Conservation (phyloP, 805 yeast genomes). For the Wickerhamomyces rabaulensis region DNA sequence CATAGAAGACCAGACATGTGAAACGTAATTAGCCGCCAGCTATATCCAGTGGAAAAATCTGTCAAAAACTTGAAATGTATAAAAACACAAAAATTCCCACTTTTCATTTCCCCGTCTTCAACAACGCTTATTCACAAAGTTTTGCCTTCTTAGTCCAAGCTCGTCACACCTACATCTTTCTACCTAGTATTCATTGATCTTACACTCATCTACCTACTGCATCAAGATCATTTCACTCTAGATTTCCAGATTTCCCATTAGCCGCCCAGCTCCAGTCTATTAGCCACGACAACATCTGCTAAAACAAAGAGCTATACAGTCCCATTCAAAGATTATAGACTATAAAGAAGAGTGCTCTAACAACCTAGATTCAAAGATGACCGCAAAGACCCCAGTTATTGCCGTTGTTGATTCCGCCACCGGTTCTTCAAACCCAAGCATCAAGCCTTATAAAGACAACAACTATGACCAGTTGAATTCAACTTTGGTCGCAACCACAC, state of each 20-base stretch:
- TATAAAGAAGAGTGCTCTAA: slow-evolving; percentile 2
- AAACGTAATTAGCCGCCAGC: neutral
- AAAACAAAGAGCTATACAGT: neutral
- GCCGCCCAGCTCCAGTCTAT: slow-evolving; percentile 4
- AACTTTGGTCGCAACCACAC: neutral
- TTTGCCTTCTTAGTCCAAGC: neutral
- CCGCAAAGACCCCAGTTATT: slow-evolving; percentile 9
- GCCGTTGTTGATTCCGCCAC: slow-evolving; percentile 13
- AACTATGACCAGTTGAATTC: neutral
- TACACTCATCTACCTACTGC: neutral
- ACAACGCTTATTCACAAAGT: neutral
- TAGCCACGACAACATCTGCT: neutral
- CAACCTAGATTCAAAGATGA: slow-evolving; percentile 1
- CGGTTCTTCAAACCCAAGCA: slow-evolving; percentile 3
- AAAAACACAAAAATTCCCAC: neutral
- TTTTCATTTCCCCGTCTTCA: neutral
- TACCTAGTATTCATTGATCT: neutral
- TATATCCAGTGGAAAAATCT: no score
- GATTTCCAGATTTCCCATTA: neutral
- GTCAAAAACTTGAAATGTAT: neutral
- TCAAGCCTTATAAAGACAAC: neutral
- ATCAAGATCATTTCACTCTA: slow-evolving; percentile 1
- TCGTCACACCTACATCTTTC: neutral
- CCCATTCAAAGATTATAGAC: slow-evolving; percentile 1
- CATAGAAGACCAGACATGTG: neutral